Evolutionary conservation across 2,329 filamentous ascomycete species (phyloP), one percentile per base, ranked within the genome.

Genomic region (Botrytis tulipae): DNA sequence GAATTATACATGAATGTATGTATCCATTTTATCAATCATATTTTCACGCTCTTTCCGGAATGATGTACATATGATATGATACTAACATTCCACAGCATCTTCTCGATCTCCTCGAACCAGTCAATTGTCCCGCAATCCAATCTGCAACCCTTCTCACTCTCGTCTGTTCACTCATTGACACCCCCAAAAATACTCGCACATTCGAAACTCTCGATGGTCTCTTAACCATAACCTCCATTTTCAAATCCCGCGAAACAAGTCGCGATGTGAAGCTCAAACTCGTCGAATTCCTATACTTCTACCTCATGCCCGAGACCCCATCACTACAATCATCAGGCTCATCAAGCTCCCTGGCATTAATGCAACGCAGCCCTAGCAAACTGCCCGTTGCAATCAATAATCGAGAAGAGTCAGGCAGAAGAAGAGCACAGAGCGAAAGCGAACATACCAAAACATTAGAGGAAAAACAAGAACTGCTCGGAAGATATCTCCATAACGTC

Each of bases 211-310:
- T 97, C 77, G 95, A 98, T 81, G 96, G 96, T 72, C 88, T 99
- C 8, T 89, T 97, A 59, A 96, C 94, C 1, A 90, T 98, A 63
- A 97, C 95, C 2, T 95, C 93, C 16, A 88, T 98, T 68, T 98
- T 98, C 88, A 97, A 97, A 83, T 93, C 92, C 76, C 91, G 94
- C 75, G 90, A 91, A 77, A 98, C 95, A 5, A 90, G 90, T 37
- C 90, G 94, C 75, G 93, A 95, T 79, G 95, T 98, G 77, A 98
- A 97, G 85, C 89, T 97, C 80, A 96, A 97, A 82, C 89, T 97
- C n/a, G 91, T 98, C 78, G 96, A 98, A 83, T 98, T 98, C 81
- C 85, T 99, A 70, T 98, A 98, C 86, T 98, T 98, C 83, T 99
- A 98, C 83, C 91, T 99, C 78, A 97, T 98, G 92, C 95, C 95